phyloP scores from a whole-genome alignment of 345 rosid species.

The Lepidium aucheri region DNA sequence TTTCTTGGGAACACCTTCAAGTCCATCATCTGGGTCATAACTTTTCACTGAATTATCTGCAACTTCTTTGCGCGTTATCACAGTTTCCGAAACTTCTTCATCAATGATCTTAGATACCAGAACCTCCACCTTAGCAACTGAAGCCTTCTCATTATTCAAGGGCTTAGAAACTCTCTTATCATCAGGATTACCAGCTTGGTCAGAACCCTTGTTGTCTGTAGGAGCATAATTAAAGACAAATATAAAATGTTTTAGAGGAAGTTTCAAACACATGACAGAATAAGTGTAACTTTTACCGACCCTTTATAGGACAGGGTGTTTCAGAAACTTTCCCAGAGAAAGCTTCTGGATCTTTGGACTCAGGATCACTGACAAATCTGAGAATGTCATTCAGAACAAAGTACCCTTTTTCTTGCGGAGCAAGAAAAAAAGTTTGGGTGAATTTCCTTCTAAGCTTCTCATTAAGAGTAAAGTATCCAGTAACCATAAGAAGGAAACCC shows the following conservation, averaged over 20 bases:
- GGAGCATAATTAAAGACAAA: neutral
- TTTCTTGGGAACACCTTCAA: conserved; percentile 13
- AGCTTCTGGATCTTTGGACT: neutral
- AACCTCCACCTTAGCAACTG: neutral
- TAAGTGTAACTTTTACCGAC: neutral
- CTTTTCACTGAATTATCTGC: conserved; percentile 29
- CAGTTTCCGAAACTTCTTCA: neutral
- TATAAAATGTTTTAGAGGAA: neutral
- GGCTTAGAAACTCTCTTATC: conserved; percentile 15
- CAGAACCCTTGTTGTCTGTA: neutral
- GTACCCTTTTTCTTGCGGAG: conserved; percentile 80
- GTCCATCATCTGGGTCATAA: conserved; percentile 28
- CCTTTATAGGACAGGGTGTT: neutral
- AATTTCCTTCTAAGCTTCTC: conserved; percentile 38
- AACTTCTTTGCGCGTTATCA: conserved; percentile 19
- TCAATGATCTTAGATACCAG: neutral
- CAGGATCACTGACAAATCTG: conserved; percentile 8
- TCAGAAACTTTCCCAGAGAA: neutral
- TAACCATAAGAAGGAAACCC: conserved; percentile 62
- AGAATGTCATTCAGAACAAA: conserved; percentile 74
- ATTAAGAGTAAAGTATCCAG: conserved; percentile 50
- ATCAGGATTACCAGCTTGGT: conserved; percentile 6
- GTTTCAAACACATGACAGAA: neutral
- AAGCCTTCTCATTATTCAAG: conserved; percentile 18
- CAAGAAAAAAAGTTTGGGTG: conserved; percentile 68